Percentiles rank a stretch among this genome's conserved stretches.
Evolutionary conservation across 2,329 filamentous ascomycete genomes (phyloP).

Genomic region (Fusarium azukiicola): DNA sequence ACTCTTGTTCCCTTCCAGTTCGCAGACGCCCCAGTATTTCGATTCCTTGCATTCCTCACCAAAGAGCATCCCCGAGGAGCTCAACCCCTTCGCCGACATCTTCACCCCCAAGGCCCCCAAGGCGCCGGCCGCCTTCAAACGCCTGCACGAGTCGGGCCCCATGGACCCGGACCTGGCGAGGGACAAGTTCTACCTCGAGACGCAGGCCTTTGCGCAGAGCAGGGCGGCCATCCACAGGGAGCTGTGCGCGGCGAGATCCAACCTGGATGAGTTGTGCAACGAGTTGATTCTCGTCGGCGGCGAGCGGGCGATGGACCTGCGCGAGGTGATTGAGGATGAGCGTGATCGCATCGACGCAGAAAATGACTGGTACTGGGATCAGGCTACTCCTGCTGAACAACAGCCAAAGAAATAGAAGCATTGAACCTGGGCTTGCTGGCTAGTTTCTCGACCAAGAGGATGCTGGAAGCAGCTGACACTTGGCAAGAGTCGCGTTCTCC

Average conservation of each 20-base stretch:
- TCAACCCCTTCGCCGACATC: neutral
- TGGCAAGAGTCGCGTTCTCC: neutral
- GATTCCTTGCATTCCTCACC: no score
- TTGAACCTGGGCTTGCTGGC: neutral
- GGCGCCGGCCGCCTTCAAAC: neutral
- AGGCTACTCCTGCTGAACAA: neutral
- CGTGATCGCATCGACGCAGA: neutral
- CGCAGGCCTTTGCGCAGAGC: neutral
- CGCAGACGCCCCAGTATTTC: no score
- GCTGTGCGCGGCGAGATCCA: no score
- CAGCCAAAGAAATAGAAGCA: neutral
- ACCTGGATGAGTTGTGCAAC: no score
- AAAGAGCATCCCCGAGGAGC: neutral
- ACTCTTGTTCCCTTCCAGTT: no score
- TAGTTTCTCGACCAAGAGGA: neutral
- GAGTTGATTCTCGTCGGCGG: no score
- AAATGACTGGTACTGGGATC: constrained; percentile 8
- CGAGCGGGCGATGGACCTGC: no score
- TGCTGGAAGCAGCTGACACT: neutral
- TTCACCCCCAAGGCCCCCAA: neutral
- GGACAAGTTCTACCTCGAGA: neutral
- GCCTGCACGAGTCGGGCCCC: neutral
- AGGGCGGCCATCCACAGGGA: no score
- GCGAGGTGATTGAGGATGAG: neutral
- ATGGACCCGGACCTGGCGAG: neutral